A percentile compares a stretch with the other conserved stretches of the same genome.
phyloP scores from a whole-genome alignment of 2,329 filamentous ascomycete species.

The Scedosporium apiospermum region DNA sequence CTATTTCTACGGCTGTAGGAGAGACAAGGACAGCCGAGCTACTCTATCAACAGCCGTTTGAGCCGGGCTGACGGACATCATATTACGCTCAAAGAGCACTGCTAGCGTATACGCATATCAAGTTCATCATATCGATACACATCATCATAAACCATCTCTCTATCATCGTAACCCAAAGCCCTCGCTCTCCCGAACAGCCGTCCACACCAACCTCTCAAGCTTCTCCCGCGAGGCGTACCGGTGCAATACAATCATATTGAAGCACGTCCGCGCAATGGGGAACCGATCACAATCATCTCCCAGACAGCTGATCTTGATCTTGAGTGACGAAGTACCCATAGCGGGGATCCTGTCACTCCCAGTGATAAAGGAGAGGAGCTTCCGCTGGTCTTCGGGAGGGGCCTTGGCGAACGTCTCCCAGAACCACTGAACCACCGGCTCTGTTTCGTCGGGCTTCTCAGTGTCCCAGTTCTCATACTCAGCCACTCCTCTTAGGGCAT shows the following conservation, averaged over 20 bases:
- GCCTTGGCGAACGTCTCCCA: constrained; percentile 72
- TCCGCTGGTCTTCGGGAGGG: constrained; percentile 59
- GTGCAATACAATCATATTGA: constrained; percentile 74
- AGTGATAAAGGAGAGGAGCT: constrained; percentile 77
- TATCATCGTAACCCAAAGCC: constrained; percentile 81
- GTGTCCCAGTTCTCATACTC: constrained; percentile 72
- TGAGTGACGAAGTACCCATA: constrained; percentile 70
- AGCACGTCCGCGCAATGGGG: constrained; percentile 83
- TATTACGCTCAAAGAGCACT: no score
- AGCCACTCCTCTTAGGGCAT: constrained; percentile 64
- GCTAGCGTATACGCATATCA: not conserved
- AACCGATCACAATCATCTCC: constrained; percentile 67
- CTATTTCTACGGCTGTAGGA: no score
- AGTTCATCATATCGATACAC: not conserved
- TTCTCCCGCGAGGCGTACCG: constrained; percentile 57
- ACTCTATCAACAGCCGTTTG: no score
- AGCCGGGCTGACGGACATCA: no score
- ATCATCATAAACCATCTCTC: not conserved
- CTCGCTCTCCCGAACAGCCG: constrained; percentile 80
- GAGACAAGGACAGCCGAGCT: no score
- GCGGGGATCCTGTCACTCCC: constrained; percentile 86
- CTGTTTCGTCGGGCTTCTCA: constrained; percentile 34
- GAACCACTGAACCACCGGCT: constrained; percentile 73
- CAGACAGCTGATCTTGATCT: constrained; percentile 66
- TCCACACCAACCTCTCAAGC: constrained; percentile 67